Evolutionary conservation across 2,329 filamentous ascomycete genomes (phyloP), one percentile per base, ranked within the genome.

Genomic region (Fusarium hainanense): DNA sequence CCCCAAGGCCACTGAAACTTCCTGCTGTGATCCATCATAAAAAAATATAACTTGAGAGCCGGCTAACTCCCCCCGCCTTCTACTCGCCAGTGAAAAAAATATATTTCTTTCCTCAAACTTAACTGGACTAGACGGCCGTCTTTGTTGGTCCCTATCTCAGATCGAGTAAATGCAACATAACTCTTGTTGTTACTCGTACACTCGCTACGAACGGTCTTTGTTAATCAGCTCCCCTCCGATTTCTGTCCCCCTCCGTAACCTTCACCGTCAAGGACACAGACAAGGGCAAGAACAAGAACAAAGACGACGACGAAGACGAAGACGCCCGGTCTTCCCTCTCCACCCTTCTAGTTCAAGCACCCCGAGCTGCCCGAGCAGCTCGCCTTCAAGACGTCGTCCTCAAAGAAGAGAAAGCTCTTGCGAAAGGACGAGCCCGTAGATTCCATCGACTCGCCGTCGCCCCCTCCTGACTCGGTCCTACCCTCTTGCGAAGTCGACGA

Each of bases 301-400:
- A 58, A 23, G 21, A 23, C 21, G 21, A 23, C 21, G 21, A 65
- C 43, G 18, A 28, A 55, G 47, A 59, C 52, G 58, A 41, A 49
- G 44, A 47, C 37, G 21, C 63, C 48, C 66, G 56, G 56, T 64
- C 63, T 55, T 63, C 66, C 47, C 66, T 58, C 60, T 59, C 63
- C 46, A 54, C 54, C 54, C 60, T 52, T 67, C 62, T 42, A 56
- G 49, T 40, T 42, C 23, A 28, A 40, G 48, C 42, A 52, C 60
- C 62, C 61, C 80, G 87, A 89, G 87, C 87, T 89, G 87, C 87
- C 75, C 74, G 79, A 79, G 88, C 88, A 90, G 89, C 89, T 90
- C 89, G 82, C 85, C 79, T 84, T 87, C 89, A 91, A 86, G 81
- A 91, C 89, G 89, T 90, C 88, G 88, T 90, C 88, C 84, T 85